Percentiles rank a stretch among this genome's conserved stretches.
These are phyloP conservation scores for Hypericum perforatum DNA, from an alignment of 345 rosid species.

Conservation along the genomic window DNA sequence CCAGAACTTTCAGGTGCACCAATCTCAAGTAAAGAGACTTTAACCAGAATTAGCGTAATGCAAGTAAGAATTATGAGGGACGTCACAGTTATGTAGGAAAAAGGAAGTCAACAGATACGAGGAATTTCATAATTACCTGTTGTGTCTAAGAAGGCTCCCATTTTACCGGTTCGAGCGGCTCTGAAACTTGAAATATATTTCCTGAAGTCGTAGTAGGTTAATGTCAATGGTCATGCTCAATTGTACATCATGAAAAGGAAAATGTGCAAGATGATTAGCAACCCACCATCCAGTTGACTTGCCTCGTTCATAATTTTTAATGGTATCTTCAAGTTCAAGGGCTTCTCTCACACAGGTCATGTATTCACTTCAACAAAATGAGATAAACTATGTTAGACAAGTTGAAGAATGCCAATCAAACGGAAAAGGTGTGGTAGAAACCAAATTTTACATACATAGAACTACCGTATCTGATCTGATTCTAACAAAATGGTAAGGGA, in stretches of 20 bases:
- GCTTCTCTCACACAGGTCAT: conserved; percentile 75
- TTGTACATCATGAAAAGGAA: not conserved
- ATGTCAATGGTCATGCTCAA: conserved; percentile 10
- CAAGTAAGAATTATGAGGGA: too few relatives aligned
- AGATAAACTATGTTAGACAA: conserved; percentile 7
- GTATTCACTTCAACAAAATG: conserved; percentile 54
- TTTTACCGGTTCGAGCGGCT: conserved; percentile 49
- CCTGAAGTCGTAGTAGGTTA: conserved; percentile 36
- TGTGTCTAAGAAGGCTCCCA: conserved; percentile 59
- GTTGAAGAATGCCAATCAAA: too few relatives aligned
- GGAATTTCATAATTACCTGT: conserved; percentile 39
- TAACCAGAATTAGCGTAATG: too few relatives aligned
- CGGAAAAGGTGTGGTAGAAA: too few relatives aligned
- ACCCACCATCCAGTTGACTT: conserved; percentile 83
- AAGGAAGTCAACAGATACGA: too few relatives aligned
- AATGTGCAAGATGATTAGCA: conserved; percentile 14
- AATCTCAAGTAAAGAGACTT: too few relatives aligned
- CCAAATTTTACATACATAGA: too few relatives aligned
- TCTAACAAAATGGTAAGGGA: too few relatives aligned
- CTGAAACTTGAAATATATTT: conserved; percentile 86
- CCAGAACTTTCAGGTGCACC: too few relatives aligned
- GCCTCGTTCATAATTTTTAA: conserved; percentile 78
- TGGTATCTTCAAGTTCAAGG: conserved; percentile 83
- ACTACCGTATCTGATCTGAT: too few relatives aligned
- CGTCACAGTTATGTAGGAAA: too few relatives aligned